Base-by-base conservation (phyloP, 768 basidiomycete genomes). In the Trametes maxima region DNA sequence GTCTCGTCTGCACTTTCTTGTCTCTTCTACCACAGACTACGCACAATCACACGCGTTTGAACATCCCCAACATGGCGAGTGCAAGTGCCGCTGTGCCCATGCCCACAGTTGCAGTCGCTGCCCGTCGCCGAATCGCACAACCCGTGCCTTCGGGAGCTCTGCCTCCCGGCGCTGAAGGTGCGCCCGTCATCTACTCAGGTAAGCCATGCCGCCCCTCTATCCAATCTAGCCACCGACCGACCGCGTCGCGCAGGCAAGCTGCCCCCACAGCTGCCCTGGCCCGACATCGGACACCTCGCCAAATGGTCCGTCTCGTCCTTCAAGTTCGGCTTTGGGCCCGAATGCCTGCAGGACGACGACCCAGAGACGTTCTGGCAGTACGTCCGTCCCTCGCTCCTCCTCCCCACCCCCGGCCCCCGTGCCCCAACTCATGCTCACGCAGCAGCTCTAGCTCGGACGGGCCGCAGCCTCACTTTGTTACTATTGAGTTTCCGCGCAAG, bases 291-390 rank as follows among this genome's bases (percentile, higher is more conserved):
- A 10, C 80, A 85, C 44, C 83, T 92, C 36, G 97, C 92, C 45
- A 89, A 89, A 67, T 99, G 96, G 97, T 90, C 93, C 12, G 96
- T 98, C 3, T 98, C 95, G 13, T 95, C 92, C 0, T 94, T 85
- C 76, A 99, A 99, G 73, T 97, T 95, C 64, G 95, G 95, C 0
- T 98, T 95, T 72, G 95, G 96, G 8, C 87, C 94, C 40, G 94
- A 97, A 70, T 95, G 95, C 73, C 78, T 98, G 45, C 82, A 87
- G 25, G 95, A 98, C 68, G 84, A 85, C 36, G 90, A 96, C 69
- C 88, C 92, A 33, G 89, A 92, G 42, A 98, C 95, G 0, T 96
- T 98, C 72, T 98, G 97, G 97, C 97, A 98, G 95, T 98, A 73
- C 73, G 94, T 82, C 19, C 4, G 14, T 28, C 50, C 55, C 19